These are phyloP conservation scores for Kluyveromyces sp. DNA, from an alignment of 1,139 yeast species.

Conservation along the genomic window DNA sequence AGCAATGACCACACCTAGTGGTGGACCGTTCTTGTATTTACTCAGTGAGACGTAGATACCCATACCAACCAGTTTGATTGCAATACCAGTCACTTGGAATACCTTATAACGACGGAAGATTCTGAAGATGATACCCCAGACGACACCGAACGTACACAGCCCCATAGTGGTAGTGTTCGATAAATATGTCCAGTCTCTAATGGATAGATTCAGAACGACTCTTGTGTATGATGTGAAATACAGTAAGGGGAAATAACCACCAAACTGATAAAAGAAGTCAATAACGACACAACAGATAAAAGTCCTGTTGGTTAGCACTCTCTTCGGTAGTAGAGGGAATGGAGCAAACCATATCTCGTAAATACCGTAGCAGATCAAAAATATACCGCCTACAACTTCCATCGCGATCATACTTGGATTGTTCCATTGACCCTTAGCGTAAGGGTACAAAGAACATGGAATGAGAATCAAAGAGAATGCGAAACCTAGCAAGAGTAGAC, in stretches of 20 bases:
- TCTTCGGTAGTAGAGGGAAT: constrained; percentile 34
- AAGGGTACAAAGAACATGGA: constrained; percentile 33
- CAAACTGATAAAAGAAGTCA: constrained; percentile 31
- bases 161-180: constrained; percentile 34
- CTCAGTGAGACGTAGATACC: constrained; percentile 23
- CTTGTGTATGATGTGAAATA: constrained; percentile 31
- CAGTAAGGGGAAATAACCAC: constrained; percentile 25
- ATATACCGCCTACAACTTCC: constrained; percentile 34
- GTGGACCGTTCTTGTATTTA: constrained; percentile 23
- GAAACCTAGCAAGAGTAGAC: constrained; percentile 35
- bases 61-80: constrained; percentile 31
- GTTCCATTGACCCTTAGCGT: constrained; percentile 32
- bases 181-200: constrained; percentile 33
- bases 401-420: constrained; percentile 38
- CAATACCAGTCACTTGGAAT: constrained; percentile 30
- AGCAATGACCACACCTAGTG: constrained; percentile 28
- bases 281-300: constrained; percentile 31
- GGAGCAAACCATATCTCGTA: constrained; percentile 32
- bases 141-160: constrained; percentile 34
- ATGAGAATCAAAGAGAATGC: constrained; percentile 35
- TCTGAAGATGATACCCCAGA: constrained; percentile 32
- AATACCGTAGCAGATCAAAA: constrained; percentile 27
- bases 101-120: constrained; percentile 33
- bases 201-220: constrained; percentile 28
- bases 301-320: constrained; percentile 33